phyloP scores from a whole-genome alignment of 1,139 yeast genomes.

The Schizosaccharomyces versatilis region DNA sequence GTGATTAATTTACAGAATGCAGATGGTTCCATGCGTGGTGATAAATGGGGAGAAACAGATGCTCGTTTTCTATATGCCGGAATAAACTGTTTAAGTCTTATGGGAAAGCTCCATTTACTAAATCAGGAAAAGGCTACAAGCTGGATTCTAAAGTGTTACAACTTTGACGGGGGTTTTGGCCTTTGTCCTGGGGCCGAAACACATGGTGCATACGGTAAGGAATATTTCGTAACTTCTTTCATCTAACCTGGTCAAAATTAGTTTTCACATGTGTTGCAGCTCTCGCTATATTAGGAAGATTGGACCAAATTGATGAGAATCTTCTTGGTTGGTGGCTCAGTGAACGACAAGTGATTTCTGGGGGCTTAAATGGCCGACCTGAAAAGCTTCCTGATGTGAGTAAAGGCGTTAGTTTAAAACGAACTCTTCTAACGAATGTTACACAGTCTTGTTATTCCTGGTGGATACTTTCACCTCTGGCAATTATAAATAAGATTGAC shows the following conservation, averaged over 20 bases:
- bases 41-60: conserved; percentile 75
- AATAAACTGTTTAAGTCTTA: conserved; percentile 43
- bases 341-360: conserved; percentile 72
- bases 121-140: conserved; percentile 42
- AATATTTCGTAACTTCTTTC: neutral
- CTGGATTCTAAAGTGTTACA: conserved; percentile 49
- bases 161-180: conserved; percentile 94
- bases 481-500: conserved; percentile 40
- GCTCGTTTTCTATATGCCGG: conserved; percentile 77
- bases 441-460: conserved; percentile 50
- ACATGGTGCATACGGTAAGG: conserved; percentile 55
- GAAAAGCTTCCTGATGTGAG: conserved; percentile 78
- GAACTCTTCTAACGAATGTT: neutral
- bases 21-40: conserved; percentile 49
- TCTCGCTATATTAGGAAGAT: conserved; percentile 41
- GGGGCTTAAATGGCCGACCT: conserved; percentile 92
- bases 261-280: conserved; percentile 61
- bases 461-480: conserved; percentile 81
- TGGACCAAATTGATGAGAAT: conserved; percentile 33
- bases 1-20: conserved; percentile 37
- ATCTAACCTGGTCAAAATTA: neutral
- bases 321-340: conserved; percentile 62
- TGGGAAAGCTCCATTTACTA: conserved; percentile 39
- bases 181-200: conserved; percentile 85
- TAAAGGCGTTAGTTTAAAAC: neutral